phyloP scores from a whole-genome alignment of 2,329 filamentous ascomycete genomes.

The Phialocephala sp. region DNA sequence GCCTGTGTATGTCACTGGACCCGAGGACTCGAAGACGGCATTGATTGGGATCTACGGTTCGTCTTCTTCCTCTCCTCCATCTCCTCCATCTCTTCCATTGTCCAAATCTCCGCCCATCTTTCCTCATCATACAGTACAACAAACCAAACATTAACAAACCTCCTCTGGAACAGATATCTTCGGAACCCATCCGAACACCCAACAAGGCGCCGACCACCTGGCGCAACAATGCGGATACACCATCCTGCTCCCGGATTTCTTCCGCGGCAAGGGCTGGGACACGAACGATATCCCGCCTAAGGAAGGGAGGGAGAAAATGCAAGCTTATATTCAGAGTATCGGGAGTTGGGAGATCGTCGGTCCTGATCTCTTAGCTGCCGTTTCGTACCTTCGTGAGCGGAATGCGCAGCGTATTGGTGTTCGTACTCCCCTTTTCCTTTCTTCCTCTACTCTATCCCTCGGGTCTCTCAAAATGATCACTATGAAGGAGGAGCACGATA shows the following conservation, averaged over 20 bases:
- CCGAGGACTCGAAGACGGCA: background rate
- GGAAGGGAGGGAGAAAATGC: constrained; percentile 12
- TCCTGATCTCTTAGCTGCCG: constrained; percentile 3
- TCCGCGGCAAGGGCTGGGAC: constrained; percentile 17
- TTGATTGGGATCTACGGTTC: constrained; percentile 4
- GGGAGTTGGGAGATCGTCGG: constrained; percentile 17
- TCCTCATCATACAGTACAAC: too few relatives aligned
- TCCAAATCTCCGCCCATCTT: background rate
- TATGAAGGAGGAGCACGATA: too few relatives aligned
- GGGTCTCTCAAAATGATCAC: too few relatives aligned
- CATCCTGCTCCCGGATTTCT: constrained; percentile 17
- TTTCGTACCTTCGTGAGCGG: background rate
- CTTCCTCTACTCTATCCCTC: background rate
- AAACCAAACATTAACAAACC: too few relatives aligned
- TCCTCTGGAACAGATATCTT: constrained; percentile 13
- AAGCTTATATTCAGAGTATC: constrained; percentile 15
- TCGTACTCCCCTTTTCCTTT: background rate
- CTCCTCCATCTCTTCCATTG: background rate
- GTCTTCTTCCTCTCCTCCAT: background rate
- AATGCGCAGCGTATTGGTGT: background rate
- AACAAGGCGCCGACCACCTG: constrained; percentile 6
- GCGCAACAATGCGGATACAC: background rate
- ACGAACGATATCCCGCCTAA: constrained; percentile 14
- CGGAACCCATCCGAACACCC: constrained; percentile 17
- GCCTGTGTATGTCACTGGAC: background rate